A percentile compares a stretch with the other conserved stretches of the same genome.
These are phyloP conservation scores for Fusarium euwallaceae DNA, from an alignment of 2,329 filamentous ascomycete species.

Conservation along the genomic window DNA sequence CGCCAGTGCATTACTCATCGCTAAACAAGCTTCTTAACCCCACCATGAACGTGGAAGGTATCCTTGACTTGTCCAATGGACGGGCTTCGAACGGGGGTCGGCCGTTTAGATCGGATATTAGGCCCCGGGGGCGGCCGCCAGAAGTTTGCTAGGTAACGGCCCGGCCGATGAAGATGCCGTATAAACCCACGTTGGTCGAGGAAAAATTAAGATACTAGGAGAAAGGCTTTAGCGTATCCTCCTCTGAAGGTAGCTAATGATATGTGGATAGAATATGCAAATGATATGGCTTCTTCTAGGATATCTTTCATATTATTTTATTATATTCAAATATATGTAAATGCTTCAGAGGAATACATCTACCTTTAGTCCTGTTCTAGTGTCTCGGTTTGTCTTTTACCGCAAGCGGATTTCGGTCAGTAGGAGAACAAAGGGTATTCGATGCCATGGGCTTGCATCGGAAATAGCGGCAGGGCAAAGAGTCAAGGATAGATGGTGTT, in stretches of 20 bases:
- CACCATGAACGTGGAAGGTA: background rate
- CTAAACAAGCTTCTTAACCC: background rate
- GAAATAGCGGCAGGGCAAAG: background rate
- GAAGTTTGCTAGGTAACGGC: background rate
- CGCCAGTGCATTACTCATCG: slow-evolving; percentile 16
- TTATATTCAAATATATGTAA: background rate
- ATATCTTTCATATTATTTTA: background rate
- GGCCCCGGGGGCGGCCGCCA: background rate
- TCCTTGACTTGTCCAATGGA: background rate
- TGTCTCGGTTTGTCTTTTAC: background rate
- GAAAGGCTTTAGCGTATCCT: background rate
- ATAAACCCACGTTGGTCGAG: background rate
- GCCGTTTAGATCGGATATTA: slow-evolving; percentile 5
- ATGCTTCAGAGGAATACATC: background rate
- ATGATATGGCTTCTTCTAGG: background rate
- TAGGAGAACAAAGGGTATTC: background rate
- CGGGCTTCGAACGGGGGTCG: background rate
- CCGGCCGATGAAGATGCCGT: background rate
- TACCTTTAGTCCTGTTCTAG: background rate
- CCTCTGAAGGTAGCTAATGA: background rate
- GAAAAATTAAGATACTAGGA: background rate
- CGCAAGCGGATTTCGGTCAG: background rate
- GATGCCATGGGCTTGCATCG: background rate
- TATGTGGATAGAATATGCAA: background rate
- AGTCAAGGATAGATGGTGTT: background rate